Base-by-base conservation (phyloP, 2,329 filamentous ascomycete genomes). In the Sarocladiaceae sp. region DNA sequence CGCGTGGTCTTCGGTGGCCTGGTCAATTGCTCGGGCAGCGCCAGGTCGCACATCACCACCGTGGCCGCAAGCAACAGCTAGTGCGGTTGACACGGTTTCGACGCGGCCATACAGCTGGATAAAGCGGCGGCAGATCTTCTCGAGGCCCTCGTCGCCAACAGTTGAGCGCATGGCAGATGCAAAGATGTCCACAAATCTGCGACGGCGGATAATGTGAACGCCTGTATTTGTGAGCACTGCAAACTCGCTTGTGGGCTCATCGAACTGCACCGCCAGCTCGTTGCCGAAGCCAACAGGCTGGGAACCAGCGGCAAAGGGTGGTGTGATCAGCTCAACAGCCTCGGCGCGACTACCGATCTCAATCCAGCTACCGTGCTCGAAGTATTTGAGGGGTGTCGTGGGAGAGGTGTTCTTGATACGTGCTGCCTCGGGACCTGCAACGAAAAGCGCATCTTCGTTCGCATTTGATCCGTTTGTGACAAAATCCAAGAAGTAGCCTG, bases 221-320 rank as follows among this genome's bases (percentile, higher is more conserved):
- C 93, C 93, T 12, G 80, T 88, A 55, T 93, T 95, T 24, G 93
- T 97, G 44, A 98, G 73, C 37, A 98, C 80, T 1, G 91, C 93
- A 51, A 97, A 82, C 58, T 98, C 91, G 42, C 84, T 81, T 0
- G 85, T 76, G 0, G 82, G 72, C 48, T 86, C 76, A 56, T 98
- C 93, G 55, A 93, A 98, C 55, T 98, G 94, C n/a, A 95, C 85
- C 1, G 93, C 88, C 45, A 97, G 72, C 65, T 98, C 93, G 54
- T 98, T 98, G 10, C 91, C 90, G 56, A 95, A 97, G 0, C 90
- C 91, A 18, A 80, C 60, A 0, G 87, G 85, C 20, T 79, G 76
- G 10, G 67, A 67, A 1, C 81, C 74, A 9, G 85, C 85, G 13
- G 80, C 75, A 53, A 89, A 91, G 0, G 85, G 78, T 40, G 77